A percentile compares a stretch with the other conserved stretches of the same genome.
Evolutionary conservation across 2,329 filamentous ascomycete species (phyloP).

Genomic region (Colletotrichum incanum): DNA sequence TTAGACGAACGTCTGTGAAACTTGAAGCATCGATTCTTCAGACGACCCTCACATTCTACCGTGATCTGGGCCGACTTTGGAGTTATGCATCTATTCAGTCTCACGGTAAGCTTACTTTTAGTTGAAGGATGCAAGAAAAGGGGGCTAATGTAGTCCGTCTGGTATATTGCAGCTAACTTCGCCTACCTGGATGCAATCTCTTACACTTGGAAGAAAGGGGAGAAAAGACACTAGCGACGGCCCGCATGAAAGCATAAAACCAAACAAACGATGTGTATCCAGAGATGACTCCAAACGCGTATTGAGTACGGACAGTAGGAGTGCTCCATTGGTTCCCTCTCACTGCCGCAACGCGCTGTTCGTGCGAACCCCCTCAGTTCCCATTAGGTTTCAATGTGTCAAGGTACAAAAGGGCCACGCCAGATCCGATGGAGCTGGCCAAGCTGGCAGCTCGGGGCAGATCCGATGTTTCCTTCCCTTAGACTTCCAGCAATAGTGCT

Average conservation of each 20-base stretch:
- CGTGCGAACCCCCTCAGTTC: background rate
- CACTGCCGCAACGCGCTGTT: constrained; percentile 8
- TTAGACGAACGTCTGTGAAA: constrained; percentile 33
- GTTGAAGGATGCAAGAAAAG: constrained; percentile 1
- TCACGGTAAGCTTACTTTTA: background rate
- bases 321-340: too few species aligned
- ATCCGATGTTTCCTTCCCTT: constrained; percentile 29
- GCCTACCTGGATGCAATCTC: constrained; percentile 33
- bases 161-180: constrained; percentile 30
- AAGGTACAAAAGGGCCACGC: constrained; percentile 7
- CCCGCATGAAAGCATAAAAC: constrained; percentile 14
- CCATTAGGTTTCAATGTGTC: constrained; percentile 25
- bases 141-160: constrained; percentile 1
- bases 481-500: constrained; percentile 27
- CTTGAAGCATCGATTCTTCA: constrained; percentile 27
- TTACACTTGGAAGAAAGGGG: constrained; percentile 5
- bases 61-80: background rate
- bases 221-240: background rate
- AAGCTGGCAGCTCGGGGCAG: constrained; percentile 15
- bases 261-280: background rate
- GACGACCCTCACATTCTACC: constrained; percentile 17
- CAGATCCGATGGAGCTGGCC: constrained; percentile 5
- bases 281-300: constrained; percentile 30
- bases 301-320: background rate
- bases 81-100: constrained; percentile 6